phyloP scores from a whole-genome alignment of 805 yeast genomes.

The Barnettozyma wickerhamii region DNA sequence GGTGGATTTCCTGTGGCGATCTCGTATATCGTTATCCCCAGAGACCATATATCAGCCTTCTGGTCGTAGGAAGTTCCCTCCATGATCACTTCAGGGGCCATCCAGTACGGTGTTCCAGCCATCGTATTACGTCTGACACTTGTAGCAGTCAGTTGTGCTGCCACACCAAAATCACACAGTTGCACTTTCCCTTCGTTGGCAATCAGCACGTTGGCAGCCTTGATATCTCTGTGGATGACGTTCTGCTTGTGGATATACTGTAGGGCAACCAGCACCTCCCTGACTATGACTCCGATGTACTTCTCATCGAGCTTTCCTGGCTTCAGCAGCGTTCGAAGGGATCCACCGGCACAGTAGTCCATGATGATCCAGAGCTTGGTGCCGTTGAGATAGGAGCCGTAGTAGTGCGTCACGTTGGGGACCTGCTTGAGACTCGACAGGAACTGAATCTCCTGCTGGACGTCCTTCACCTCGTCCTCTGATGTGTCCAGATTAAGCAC shows the following conservation, averaged over 20 bases:
- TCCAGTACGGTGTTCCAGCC: slow-evolving; percentile 97
- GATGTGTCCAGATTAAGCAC: slow-evolving; percentile 88
- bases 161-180: slow-evolving; percentile 97
- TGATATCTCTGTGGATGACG: slow-evolving; percentile 92
- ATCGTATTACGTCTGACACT: slow-evolving; percentile 83
- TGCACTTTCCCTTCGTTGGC: slow-evolving; percentile 86
- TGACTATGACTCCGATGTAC: slow-evolving; percentile 74
- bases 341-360: slow-evolving; percentile 98
- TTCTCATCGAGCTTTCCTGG: slow-evolving; percentile 88
- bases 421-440: slow-evolving; percentile 75
- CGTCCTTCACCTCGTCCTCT: slow-evolving; percentile 92
- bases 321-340: slow-evolving; percentile 62
- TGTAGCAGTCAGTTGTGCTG: slow-evolving; percentile 81
- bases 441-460: slow-evolving; percentile 88
- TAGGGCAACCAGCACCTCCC: slow-evolving; percentile 78
- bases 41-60: slow-evolving; percentile 96
- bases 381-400: slow-evolving; percentile 42
- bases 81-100: slow-evolving; percentile 98
- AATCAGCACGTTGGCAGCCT: slow-evolving; percentile 92
- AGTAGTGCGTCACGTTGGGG: slow-evolving; percentile 91
- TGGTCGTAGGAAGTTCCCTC: slow-evolving; percentile 86
- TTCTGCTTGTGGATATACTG: slow-evolving; percentile 81
- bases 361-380: slow-evolving; percentile 43
- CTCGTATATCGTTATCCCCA: slow-evolving; percentile 92
- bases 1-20: slow-evolving; percentile 98